Evolutionary conservation across 192 early-diverging fungal species (phyloP).

Genomic region (Linnemannia elongata): DNA sequence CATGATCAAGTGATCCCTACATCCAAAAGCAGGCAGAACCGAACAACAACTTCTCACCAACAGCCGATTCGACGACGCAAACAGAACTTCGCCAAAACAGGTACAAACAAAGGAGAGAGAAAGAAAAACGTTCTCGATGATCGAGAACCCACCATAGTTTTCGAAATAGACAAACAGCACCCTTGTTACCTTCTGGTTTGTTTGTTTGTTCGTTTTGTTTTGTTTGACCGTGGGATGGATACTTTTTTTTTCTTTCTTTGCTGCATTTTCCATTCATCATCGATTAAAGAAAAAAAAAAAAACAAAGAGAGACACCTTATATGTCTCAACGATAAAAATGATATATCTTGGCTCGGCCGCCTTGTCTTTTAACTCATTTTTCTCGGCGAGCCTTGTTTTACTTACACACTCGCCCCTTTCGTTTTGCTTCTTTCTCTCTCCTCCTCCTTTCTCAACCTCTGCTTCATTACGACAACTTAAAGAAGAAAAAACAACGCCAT

Average conservation of each 20-base stretch:
- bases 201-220: background rate
- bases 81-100: background rate
- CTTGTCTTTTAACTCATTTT: background rate
- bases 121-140: background rate
- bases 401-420: background rate
- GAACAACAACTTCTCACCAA: background rate
- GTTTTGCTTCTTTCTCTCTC: background rate
- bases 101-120: background rate
- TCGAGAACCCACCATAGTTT: background rate
- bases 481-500: background rate
- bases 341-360: background rate
- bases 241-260: background rate
- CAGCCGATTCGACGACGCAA: background rate
- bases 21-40: background rate
- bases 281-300: background rate
- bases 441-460: background rate
- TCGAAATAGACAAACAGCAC: background rate
- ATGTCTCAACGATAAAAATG: background rate
- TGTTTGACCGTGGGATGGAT: background rate
- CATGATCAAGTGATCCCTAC: conserved; percentile 1
- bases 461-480: background rate
- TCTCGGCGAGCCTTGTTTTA: background rate
- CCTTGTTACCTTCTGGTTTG: background rate
- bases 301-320: background rate
- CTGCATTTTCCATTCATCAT: background rate